Percentiles rank a stretch among this genome's conserved stretches.
Evolutionary conservation across 1,139 yeast genomes (phyloP).

Genomic region (Hanseniaspora gamundiae): DNA sequence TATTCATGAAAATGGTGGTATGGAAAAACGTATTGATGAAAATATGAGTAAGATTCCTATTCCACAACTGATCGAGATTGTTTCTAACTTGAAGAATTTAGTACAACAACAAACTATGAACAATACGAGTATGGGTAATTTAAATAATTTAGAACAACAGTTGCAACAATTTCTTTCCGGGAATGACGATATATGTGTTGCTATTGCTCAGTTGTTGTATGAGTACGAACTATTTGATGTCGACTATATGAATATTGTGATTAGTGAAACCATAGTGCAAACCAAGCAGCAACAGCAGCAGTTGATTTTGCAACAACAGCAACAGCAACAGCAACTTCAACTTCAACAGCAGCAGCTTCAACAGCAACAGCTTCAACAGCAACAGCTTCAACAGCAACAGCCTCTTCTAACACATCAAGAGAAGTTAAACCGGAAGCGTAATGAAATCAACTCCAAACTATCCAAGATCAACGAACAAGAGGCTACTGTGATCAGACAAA

Average conservation of each 20-base stretch:
- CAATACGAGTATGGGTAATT: conserved; percentile 20
- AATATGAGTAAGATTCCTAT: conserved; percentile 57
- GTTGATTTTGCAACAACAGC: conserved; percentile 6
- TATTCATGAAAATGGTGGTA: conserved; percentile 2
- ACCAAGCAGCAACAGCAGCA: conserved; percentile 6
- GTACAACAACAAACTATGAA: conserved; percentile 2
- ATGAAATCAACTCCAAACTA: conserved; percentile 25
- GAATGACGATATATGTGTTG: conserved; percentile 46
- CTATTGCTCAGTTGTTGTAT: conserved; percentile 55
- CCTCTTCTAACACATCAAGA: conserved; percentile 35
- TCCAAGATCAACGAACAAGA: conserved; percentile 33
- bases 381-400: conserved; percentile 38
- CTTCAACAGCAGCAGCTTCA: conserved; percentile 6
- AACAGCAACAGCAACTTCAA: conserved; percentile 4
- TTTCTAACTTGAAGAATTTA: conserved; percentile 44
- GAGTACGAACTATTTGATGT: conserved; percentile 6
- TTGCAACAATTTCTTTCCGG: conserved; percentile 34
- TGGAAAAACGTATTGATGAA: conserved; percentile 30
- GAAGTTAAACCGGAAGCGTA: not conserved
- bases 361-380: conserved; percentile 27
- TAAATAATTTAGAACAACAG: conserved; percentile 31
- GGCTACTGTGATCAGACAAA: conserved; percentile 54
- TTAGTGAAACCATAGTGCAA: not conserved
- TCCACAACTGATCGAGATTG: conserved; percentile 50
- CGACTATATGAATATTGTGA: conserved; percentile 6